Evolutionary conservation across 2,329 filamentous ascomycete genomes (phyloP).

Genomic region (Diaporthe eres): DNA sequence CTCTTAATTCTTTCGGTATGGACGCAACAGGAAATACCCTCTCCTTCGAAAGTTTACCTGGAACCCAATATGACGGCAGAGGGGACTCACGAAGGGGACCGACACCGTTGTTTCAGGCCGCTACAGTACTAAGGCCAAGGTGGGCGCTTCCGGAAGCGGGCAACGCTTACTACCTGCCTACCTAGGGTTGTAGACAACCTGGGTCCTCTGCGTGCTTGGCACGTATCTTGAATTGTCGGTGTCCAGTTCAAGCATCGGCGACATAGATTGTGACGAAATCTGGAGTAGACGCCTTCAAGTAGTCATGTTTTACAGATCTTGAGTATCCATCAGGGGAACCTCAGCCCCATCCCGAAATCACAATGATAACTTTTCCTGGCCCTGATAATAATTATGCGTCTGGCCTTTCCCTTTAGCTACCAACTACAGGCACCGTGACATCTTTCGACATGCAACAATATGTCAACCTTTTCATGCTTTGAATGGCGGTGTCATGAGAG

Average conservation of each 20-base stretch:
- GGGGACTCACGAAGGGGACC: not conserved
- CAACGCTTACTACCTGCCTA: not conserved
- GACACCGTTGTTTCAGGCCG: conserved; percentile 19
- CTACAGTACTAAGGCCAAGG: not conserved
- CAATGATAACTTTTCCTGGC: conserved; percentile 5
- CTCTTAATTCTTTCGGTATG: not conserved
- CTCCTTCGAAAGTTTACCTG: not conserved
- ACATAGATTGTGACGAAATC: not conserved
- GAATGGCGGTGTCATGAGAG: not conserved
- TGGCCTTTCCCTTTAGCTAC: not conserved
- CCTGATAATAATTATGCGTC: not conserved
- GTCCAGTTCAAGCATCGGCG: conserved; percentile 11
- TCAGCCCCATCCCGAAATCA: not conserved
- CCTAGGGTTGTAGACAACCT: not conserved
- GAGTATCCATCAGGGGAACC: not conserved
- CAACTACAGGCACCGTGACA: not conserved
- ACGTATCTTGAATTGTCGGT: not conserved
- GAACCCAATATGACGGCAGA: not conserved
- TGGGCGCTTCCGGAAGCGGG: not conserved
- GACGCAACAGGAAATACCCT: not conserved
- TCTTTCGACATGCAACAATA: not conserved
- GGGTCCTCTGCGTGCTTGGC: not conserved
- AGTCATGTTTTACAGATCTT: not conserved
- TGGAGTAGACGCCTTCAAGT: not conserved
- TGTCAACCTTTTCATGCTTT: not conserved